Conservation (phyloP, 2,329 filamentous ascomycete species). For the Trichophaea hybrida region DNA sequence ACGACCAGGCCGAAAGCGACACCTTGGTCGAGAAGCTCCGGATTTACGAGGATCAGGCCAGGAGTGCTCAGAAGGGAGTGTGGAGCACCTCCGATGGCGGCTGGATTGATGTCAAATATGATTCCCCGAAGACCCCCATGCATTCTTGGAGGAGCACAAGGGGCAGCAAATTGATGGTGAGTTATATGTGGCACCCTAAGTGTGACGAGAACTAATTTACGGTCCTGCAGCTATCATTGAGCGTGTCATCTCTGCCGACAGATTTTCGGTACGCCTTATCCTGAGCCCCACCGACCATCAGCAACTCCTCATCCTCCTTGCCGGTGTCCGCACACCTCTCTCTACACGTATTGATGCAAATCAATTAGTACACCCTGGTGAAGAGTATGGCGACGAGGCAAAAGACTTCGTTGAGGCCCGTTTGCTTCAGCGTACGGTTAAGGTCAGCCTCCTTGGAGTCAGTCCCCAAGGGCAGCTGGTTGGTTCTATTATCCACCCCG, state of each 20-base stretch:
- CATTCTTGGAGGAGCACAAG: conserved; percentile 70
- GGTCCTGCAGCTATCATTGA: conserved; percentile 50
- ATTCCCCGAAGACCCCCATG: conserved; percentile 56
- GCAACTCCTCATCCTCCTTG: conserved; percentile 76
- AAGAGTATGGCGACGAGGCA: conserved; percentile 81
- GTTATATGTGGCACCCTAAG: conserved; percentile 3
- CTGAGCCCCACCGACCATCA: conserved; percentile 70
- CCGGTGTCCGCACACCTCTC: conserved; percentile 77
- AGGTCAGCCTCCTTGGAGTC: conserved; percentile 67
- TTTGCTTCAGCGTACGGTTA: conserved; percentile 71
- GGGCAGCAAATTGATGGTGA: conserved; percentile 62
- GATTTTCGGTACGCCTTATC: conserved; percentile 69
- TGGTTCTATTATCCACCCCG: conserved; percentile 70
- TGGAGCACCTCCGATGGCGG: conserved; percentile 53
- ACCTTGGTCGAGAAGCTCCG: conserved; percentile 64
- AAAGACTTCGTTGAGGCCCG: conserved; percentile 74
- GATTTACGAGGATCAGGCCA: conserved; percentile 61
- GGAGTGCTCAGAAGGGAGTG: conserved; percentile 62
- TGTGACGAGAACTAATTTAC: not conserved
- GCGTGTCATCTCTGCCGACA: conserved; percentile 79
- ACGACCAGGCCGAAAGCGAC: conserved; percentile 60
- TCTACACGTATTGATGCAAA: conserved; percentile 72
- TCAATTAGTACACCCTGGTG: conserved; percentile 66
- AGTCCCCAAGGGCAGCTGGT: conserved; percentile 89
- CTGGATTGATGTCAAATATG: conserved; percentile 63